Evolutionary conservation across 2,329 filamentous ascomycete species (phyloP).

Genomic region (Pochonia chlamydosporia): DNA sequence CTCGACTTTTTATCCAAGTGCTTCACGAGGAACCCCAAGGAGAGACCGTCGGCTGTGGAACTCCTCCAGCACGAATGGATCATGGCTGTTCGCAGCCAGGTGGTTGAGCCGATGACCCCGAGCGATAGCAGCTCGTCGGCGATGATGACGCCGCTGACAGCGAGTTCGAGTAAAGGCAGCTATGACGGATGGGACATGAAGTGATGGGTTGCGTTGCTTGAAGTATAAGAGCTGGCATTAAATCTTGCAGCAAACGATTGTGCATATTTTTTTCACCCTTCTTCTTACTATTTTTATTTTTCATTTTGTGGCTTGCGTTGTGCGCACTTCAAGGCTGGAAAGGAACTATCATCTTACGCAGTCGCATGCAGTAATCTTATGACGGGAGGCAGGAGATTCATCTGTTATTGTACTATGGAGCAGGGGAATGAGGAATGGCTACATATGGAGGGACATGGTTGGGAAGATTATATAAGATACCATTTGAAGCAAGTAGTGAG

Average conservation of each 20-base stretch:
- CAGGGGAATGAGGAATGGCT: slow-evolving; percentile 6
- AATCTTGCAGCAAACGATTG: neutral
- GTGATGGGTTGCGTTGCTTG: no score
- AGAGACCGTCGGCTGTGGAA: slow-evolving; percentile 77
- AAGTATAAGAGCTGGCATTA: no score
- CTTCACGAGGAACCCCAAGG: slow-evolving; percentile 77
- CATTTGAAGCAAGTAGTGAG: no score
- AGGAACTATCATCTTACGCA: no score
- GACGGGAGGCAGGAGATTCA: no score
- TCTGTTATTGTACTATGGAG: slow-evolving; percentile 4
- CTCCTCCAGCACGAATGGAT: slow-evolving; percentile 93
- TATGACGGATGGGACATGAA: slow-evolving; percentile 18
- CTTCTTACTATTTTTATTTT: no score
- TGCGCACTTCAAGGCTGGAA: no score
- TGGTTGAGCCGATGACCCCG: slow-evolving; percentile 59
- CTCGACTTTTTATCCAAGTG: slow-evolving; percentile 85
- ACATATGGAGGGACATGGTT: slow-evolving; percentile 11
- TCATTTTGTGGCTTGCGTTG: no score
- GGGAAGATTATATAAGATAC: slow-evolving; percentile 15
- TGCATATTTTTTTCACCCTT: neutral
- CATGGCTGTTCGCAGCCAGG: slow-evolving; percentile 57
- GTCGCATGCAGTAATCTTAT: no score
- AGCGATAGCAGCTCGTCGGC: slow-evolving; percentile 46
- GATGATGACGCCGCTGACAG: slow-evolving; percentile 28
- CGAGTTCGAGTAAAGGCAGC: slow-evolving; percentile 24